Evolutionary conservation across 169 alveolate genomes (phyloP).

Genomic region (Perkinsus chesapeaki): DNA sequence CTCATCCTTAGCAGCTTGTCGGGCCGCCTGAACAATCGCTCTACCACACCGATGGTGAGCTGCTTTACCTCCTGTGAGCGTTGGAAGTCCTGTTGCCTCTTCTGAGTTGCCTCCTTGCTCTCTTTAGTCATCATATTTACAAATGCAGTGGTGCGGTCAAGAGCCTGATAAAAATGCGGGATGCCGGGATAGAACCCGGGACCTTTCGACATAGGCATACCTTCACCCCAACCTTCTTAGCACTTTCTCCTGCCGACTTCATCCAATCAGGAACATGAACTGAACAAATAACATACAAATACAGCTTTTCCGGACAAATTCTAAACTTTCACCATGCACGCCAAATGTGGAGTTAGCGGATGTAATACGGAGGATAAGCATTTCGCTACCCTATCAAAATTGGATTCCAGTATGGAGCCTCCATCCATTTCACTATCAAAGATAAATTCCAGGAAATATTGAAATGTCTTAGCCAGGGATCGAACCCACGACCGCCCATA

Average conservation of each 20-base stretch:
- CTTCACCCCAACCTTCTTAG: neutral
- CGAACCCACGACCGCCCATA: neutral
- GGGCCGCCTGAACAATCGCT: neutral
- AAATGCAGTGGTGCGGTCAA: neutral
- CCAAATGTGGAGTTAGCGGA: no score
- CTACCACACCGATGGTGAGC: neutral
- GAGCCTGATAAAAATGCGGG: neutral
- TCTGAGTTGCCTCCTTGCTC: neutral
- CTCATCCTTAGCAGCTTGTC: neutral
- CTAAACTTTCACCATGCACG: neutral
- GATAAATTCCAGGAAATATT: neutral
- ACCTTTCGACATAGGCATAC: neutral
- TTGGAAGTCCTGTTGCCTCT: neutral
- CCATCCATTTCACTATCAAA: no score
- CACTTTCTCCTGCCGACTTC: slow-evolving; percentile 1
- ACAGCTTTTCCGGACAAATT: no score
- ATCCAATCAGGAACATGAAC: neutral
- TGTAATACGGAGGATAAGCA: no score
- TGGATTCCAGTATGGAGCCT: no score
- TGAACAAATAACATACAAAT: no score
- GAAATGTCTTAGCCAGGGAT: neutral
- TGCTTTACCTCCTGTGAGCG: neutral
- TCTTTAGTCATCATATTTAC: neutral
- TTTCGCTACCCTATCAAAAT: no score
- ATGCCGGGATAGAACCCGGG: neutral